Percentiles rank a stretch among this genome's conserved stretches.
Evolutionary conservation across 345 rosid genomes (phyloP).

Genomic region (Hirschfeldia incana): DNA sequence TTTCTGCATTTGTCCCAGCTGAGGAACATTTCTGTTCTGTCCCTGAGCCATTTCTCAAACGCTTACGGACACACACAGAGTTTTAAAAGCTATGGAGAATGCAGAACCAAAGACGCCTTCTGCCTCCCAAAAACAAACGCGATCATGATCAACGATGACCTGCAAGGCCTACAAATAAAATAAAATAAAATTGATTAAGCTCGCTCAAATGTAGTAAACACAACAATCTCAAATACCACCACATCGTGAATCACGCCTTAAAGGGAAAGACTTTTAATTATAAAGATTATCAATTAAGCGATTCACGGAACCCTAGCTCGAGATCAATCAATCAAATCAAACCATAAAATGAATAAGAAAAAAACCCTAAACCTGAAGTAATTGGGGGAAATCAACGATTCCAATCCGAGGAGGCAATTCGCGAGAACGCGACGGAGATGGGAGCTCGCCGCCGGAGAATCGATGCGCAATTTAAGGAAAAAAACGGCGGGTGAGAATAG

Average conservation of each 20-base stretch:
- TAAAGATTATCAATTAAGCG: background rate
- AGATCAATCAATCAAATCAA: conserved; percentile 11
- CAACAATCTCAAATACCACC: background rate
- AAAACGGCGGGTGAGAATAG: background rate
- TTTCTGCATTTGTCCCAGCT: conserved; percentile 59
- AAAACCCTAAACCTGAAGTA: conserved; percentile 37
- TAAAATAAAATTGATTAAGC: background rate
- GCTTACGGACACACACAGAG: conserved; percentile 30
- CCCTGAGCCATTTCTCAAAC: conserved; percentile 44
- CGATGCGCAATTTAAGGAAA: background rate
- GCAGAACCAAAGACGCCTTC: background rate
- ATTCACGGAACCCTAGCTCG: conserved; percentile 15
- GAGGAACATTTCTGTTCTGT: conserved; percentile 57
- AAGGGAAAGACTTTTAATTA: background rate
- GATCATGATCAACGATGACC: conserved; percentile 25
- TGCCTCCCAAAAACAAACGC: conserved; percentile 8
- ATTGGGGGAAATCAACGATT: conserved; percentile 20
- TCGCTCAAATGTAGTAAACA: conserved; percentile 5
- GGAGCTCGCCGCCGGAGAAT: background rate
- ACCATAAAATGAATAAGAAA: background rate
- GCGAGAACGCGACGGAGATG: background rate
- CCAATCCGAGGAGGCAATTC: background rate
- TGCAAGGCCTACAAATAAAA: background rate
- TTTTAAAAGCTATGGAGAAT: background rate
- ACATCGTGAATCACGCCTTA: conserved; percentile 1